Base-by-base conservation (phyloP, 331 rosid species). In the Ulmus americana region DNA sequence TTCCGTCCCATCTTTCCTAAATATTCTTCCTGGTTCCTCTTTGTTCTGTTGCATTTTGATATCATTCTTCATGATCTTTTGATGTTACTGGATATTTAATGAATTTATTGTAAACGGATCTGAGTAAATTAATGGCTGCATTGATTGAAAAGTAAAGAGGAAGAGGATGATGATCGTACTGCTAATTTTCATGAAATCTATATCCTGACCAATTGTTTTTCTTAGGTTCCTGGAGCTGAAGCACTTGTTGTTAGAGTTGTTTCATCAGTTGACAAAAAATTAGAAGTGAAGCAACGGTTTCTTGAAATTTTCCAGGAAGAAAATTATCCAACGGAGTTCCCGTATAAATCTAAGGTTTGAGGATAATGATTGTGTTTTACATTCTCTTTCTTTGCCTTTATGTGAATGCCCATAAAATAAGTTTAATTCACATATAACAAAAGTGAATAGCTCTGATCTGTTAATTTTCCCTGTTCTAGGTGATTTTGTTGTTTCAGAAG, bases 191-290 rank as follows among this genome's bases (percentile, higher is more conserved):
- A 28, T 28, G 35, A 28, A 28, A 28, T 28, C 35, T 28, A 28
- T 28, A 28, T 28, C 35, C 35, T 28, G 35, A 28, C 35, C 35
- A 28, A 28, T 81, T 70, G 71, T 69, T 79, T 44, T 63, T 75
- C 49, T 58, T 76, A 94, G 99, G 90, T 94, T 71, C 95, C 91
- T 64, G 94, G 96, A 53, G 99, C 97, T 46, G 99, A 94, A 43
- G 42, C 80, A 1, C 96, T 94, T 79, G 96, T 94, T 1, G 35
- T 94, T 13, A 87, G 99, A 77, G 99, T 94, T 15, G 99, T 94
- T 64, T 94, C 99, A 14, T 94, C 97, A 0, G 97, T 94, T 49
- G 99, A 94, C 88, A 94, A 90, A 80, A 90, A 90, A 72, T 84
- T 94, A 74, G 97, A 94, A 85, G 99, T 94, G 63, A 94, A 94